phyloP scores from a whole-genome alignment of 768 basidiomycete species.

The Ramaria sp. region DNA sequence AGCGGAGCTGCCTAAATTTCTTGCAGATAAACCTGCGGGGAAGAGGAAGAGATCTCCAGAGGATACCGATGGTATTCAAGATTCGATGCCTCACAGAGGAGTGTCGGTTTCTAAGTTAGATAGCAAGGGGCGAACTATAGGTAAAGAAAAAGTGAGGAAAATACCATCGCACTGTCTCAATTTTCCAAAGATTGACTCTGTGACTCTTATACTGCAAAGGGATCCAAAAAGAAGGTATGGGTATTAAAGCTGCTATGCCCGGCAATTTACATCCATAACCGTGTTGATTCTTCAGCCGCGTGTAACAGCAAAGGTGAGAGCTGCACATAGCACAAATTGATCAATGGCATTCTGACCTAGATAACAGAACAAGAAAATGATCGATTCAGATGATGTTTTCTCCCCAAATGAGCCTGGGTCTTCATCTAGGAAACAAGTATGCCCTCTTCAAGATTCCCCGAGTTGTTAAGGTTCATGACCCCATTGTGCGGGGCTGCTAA shows the following conservation, averaged over 20 bases:
- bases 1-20: neutral
- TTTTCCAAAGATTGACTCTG: neutral
- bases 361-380: neutral
- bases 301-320: neutral
- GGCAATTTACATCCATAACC: neutral
- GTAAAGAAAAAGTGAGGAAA: neutral
- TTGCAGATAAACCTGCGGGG: neutral
- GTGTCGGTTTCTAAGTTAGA: too few relatives aligned
- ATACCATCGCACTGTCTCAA: too few relatives aligned
- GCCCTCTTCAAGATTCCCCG: neutral
- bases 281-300: neutral
- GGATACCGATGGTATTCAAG: neutral
- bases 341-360: neutral
- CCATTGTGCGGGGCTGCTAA: too few relatives aligned
- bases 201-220: neutral
- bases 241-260: neutral
- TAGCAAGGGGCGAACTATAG: too few relatives aligned
- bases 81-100: neutral
- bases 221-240: neutral
- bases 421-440: neutral
- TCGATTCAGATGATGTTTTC: constrained; percentile 8
- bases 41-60: neutral
- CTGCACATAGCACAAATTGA: neutral
- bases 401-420: neutral
- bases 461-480: neutral